Percentiles rank a stretch among this genome's conserved stretches.
These are phyloP conservation scores for Dicorynia guianensis DNA, from an alignment of 306 rosid species.

Conservation along the genomic window DNA sequence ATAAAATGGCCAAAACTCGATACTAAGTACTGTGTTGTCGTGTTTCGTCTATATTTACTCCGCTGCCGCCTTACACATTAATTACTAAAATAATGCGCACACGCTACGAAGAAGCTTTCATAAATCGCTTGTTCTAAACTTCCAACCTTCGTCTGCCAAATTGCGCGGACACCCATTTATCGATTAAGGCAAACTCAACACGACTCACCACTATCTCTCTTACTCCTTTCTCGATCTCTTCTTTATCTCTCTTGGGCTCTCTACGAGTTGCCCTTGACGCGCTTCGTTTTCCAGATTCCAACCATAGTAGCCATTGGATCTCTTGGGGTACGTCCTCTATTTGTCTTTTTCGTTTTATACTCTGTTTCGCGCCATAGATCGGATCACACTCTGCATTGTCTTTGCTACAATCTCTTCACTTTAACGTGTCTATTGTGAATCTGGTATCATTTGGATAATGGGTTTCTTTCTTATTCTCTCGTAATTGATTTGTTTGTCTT, in stretches of 20 bases:
- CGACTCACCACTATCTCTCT: not conserved
- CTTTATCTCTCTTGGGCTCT: not conserved
- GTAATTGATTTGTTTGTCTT: not conserved
- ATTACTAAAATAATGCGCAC: not conserved
- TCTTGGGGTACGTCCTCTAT: not conserved
- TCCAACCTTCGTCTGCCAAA: not conserved
- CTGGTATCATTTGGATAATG: not conserved
- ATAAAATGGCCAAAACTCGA: no score
- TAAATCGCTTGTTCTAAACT: not conserved
- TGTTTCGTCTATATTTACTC: not conserved
- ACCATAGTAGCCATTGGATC: not conserved
- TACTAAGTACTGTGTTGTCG: not conserved
- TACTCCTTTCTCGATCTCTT: not conserved
- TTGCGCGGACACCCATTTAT: not conserved
- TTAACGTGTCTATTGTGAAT: not conserved
- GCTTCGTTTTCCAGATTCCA: not conserved
- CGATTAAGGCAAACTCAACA: not conserved
- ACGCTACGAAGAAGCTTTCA: not conserved
- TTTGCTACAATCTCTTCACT: not conserved
- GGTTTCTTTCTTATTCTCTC: no score
- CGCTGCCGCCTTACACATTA: not conserved
- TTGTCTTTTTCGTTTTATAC: not conserved
- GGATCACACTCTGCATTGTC: constrained; percentile 25
- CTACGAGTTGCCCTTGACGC: not conserved
- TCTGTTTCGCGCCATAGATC: constrained; percentile 34